Evolutionary conservation across 2,329 filamentous ascomycete species (phyloP), one percentile per base, ranked within the genome.

Genomic region (Sordariomycetes sp.): DNA sequence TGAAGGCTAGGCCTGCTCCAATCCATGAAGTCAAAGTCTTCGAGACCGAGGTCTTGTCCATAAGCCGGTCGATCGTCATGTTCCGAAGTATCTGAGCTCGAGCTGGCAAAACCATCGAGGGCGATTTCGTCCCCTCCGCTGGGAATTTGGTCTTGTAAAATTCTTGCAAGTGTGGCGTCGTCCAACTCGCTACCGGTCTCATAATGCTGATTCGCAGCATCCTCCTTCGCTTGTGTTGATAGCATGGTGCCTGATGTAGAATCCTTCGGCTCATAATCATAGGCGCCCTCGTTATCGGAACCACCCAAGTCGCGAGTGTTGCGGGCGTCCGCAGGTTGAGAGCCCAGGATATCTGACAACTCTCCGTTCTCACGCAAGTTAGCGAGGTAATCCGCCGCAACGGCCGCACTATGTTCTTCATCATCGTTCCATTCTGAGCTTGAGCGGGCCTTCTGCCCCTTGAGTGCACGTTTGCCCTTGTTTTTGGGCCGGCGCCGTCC

Each of bases 1-100:
- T n/a, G n/a, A 6, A 87, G 54, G 34, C 77, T 86, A 2, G 79
- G 77, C 18, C 79, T 70, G 12, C 83, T 72, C 59, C 83, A 86
- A 48, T 94, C 85, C 80, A 92, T 90, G 29, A 93, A 65, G 49
- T 94, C 86, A 42, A 94, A 80, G 8, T 77, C 82, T 39, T 81
- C 76, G 40, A 33, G 5, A n/a, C n/a, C 29, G 6, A 17, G 10
- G 9, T 76, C 72, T 3, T 58, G 59, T 10, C 26, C 21, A 29
- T 18, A 20, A 10, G 28, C 21, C 37, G 79, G 55, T 8, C 60
- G 57, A 42, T 65, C 54, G 21, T 55, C 48, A 16, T 24, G 15
- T 14, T 32, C 30, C 8, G 35, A 37, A 9, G 33, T 31, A 9
- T 19, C 19, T 15, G 33, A 35, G 20, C 24, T 30, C 19, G 23